Evolutionary conservation across 1,284 basidiomycete species (phyloP).

Genomic region (Puccinia sorghi): DNA sequence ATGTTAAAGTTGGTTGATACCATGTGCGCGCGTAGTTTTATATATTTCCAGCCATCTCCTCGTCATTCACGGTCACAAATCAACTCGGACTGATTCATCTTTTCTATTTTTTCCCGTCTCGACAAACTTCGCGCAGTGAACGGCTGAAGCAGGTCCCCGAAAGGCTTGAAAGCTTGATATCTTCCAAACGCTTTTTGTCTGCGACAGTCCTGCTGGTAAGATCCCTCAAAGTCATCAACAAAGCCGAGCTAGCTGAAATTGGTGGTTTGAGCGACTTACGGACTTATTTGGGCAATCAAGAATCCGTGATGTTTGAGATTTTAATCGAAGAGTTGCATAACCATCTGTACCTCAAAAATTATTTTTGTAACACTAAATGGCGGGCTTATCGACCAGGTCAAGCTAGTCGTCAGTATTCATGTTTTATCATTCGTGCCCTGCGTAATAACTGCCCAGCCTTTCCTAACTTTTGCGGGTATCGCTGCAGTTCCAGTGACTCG

Average conservation of each 20-base stretch:
- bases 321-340: slow-evolving; percentile 93
- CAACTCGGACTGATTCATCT: slow-evolving; percentile 34
- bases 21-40: slow-evolving; percentile 47
- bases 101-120: background rate
- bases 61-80: background rate
- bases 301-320: slow-evolving; percentile 85
- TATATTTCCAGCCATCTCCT: background rate
- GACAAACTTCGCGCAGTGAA: slow-evolving; percentile 65
- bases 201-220: slow-evolving; percentile 84
- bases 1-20: slow-evolving; percentile 49
- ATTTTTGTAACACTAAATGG: slow-evolving; percentile 95
- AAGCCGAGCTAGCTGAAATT: slow-evolving; percentile 87
- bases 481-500: slow-evolving; percentile 58
- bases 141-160: slow-evolving; percentile 88
- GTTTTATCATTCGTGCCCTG: slow-evolving; percentile 2
- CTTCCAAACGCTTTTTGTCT: slow-evolving; percentile 88
- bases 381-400: slow-evolving; percentile 78
- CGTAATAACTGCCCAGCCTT: slow-evolving; percentile 14
- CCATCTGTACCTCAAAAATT: slow-evolving; percentile 95
- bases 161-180: slow-evolving; percentile 85
- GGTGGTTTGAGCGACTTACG: slow-evolving; percentile 88
- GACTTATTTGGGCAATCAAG: slow-evolving; percentile 81
- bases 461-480: slow-evolving; percentile 18
- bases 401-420: slow-evolving; percentile 65
- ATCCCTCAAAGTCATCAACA: slow-evolving; percentile 86